A percentile compares a stretch with the other conserved stretches of the same genome.
phyloP scores from a whole-genome alignment of 495 filamentous ascomycete genomes.

The Tuber melanosporum region DNA sequence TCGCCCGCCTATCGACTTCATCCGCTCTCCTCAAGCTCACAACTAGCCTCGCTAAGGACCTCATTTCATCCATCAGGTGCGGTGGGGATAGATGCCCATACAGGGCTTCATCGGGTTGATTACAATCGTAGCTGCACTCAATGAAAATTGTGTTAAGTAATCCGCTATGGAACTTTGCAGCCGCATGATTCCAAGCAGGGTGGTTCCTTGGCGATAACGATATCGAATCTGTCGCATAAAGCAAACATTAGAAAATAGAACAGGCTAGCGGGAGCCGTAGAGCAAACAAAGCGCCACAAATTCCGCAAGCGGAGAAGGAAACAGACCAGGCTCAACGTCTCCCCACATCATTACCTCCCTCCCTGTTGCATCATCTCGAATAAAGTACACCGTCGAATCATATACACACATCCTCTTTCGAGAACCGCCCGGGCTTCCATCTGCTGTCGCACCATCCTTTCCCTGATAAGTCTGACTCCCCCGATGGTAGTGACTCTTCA shows the following conservation, averaged over 20 bases:
- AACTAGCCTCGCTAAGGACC: constrained; percentile 62
- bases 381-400: constrained; percentile 87
- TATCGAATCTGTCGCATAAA: constrained; percentile 54
- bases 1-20: constrained; percentile 30
- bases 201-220: constrained; percentile 73
- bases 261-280: background rate
- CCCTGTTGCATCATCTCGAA: constrained; percentile 62
- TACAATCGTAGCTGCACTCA: constrained; percentile 85
- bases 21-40: constrained; percentile 42
- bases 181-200: constrained; percentile 76
- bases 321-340: constrained; percentile 69
- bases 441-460: constrained; percentile 23
- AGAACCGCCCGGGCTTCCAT: constrained; percentile 27
- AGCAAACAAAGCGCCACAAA: background rate
- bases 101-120: constrained; percentile 62
- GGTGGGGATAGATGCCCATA: constrained; percentile 84
- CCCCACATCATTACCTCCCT: constrained; percentile 86
- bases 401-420: constrained; percentile 54
- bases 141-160: constrained; percentile 76
- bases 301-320: background rate
- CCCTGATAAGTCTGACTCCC: constrained; percentile 47
- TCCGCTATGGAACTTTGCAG: constrained; percentile 66
- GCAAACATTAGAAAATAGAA: constrained; percentile 20
- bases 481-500: constrained; percentile 60
- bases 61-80: constrained; percentile 71